Percentiles rank a stretch among this genome's conserved stretches.
These are phyloP conservation scores for Sanghuangporus weigelae DNA, from an alignment of 1,284 basidiomycete genomes.

Conservation along the genomic window DNA sequence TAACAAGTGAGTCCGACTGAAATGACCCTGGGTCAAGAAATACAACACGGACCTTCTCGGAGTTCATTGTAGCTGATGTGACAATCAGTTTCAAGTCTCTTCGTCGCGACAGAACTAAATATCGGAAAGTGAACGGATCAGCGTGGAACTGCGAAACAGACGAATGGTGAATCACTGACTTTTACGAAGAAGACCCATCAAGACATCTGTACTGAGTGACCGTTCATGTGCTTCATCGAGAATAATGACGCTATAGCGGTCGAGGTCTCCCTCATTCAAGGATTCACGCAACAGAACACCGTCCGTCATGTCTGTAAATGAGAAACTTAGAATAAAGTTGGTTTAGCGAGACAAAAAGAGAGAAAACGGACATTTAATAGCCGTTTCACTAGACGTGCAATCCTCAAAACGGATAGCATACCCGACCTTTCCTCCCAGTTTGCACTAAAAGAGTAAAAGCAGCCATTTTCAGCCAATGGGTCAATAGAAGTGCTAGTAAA, in stretches of 20 bases:
- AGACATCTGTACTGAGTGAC: conserved; percentile 91
- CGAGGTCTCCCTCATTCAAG: conserved; percentile 92
- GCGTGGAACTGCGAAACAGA: not conserved
- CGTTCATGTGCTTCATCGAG: conserved; percentile 97
- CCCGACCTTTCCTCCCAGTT: conserved; percentile 85
- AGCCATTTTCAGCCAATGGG: not conserved
- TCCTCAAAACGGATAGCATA: conserved; percentile 99
- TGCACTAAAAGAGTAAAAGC: conserved; percentile 47
- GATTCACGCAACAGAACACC: conserved; percentile 95
- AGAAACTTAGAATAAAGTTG: conserved; percentile 7
- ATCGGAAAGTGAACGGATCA: not conserved
- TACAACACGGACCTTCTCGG: conserved; percentile 74
- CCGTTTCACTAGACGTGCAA: conserved; percentile 87
- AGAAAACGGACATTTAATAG: conserved; percentile 79
- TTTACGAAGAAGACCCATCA: conserved; percentile 94
- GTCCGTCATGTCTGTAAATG: conserved; percentile 85
- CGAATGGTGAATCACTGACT: conserved; percentile 46
- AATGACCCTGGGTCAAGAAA: not conserved
- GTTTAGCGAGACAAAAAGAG: not conserved
- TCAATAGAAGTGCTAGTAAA: not conserved
- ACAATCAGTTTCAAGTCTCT: conserved; percentile 95
- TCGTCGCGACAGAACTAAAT: conserved; percentile 79
- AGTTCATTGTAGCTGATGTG: conserved; percentile 98
- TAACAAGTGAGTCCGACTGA: not conserved
- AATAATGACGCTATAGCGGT: conserved; percentile 93